Evolutionary conservation across 495 filamentous ascomycete genomes (phyloP), one percentile per base, ranked within the genome.

Genomic region (Penicillium goetzii): DNA sequence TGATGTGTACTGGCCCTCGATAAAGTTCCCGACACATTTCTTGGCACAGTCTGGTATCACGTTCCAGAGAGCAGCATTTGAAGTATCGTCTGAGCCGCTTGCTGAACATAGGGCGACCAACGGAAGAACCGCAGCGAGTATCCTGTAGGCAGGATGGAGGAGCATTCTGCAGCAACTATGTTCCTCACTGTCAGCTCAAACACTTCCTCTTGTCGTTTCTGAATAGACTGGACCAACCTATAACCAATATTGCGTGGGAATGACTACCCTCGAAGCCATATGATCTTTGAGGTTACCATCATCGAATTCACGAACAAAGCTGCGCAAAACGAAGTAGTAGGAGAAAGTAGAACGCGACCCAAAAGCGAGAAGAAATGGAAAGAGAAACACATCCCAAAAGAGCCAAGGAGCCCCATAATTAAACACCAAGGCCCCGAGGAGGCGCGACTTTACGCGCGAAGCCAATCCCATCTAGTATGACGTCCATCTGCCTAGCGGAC

Each of bases 31-130:
- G 59, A 92, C 77, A 68, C 90, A 93, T 14, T 67, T 58, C 68
- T 80, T 78, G 33, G 88, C 89, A 72, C 90, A 93, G 4, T 74
- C 52, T n/a, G 89, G 90, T 47, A 92, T 78, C 52, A 82, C 61
- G 41, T 63, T 60, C 49, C 71, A 68, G 40, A 80, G 63, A 45
- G 69, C 69, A 54, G 61, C 49, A n/a, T 62, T 55, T 15, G 55
- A 73, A 52, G 58, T 60, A 70, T 62, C 53, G 40, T 25, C 61
- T 47, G 67, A 55, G 12, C 54, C 43, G 43, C 47, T 53, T 30
- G 60, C 66, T 15, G 63, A 56, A 38, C 62, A 59, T 15, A 68
- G 17, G 51, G 55, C 55, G 61, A 66, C 56, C 61, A 72, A 63
- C 53, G 62, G 64, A 56, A 78, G 53, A 52, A 73, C 63, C 59